Conservation (phyloP, 257 asterid species). For the Vinca minor region DNA sequence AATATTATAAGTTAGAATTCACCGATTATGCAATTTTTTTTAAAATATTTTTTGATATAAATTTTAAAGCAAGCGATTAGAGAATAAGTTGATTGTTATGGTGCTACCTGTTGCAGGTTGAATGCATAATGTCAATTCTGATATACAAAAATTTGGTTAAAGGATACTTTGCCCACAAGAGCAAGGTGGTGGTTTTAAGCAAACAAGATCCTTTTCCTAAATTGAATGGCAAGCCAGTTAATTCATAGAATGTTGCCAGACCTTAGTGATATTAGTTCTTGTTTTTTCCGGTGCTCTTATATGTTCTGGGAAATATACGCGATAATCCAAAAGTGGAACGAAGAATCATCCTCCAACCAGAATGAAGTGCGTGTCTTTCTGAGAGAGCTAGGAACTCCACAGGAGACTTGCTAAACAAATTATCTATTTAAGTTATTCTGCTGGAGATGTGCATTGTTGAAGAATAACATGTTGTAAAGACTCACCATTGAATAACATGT, state of each 20-base stretch:
- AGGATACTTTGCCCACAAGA: slow-evolving; percentile 97
- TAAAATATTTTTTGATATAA: too few relatives aligned
- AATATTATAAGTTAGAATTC: not conserved
- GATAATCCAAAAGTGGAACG: not conserved
- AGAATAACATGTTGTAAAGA: too few relatives aligned
- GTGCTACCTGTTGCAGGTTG: slow-evolving; percentile 54
- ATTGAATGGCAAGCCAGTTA: slow-evolving; percentile 74
- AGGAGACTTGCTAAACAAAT: too few relatives aligned
- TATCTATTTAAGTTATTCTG: too few relatives aligned
- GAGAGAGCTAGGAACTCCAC: too few relatives aligned
- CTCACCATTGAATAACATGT: too few relatives aligned
- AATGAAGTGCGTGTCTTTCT: too few relatives aligned
- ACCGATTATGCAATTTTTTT: too few relatives aligned
- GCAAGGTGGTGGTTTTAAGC: slow-evolving; percentile 86
- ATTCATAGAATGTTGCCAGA: slow-evolving; percentile 30
- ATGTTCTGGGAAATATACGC: not conserved
- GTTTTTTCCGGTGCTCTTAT: not conserved
- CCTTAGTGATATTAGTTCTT: not conserved
- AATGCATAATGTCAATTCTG: slow-evolving; percentile 81
- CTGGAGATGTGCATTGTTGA: too few relatives aligned
- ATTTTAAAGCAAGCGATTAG: too few relatives aligned
- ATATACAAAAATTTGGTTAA: slow-evolving; percentile 81
- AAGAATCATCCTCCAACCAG: not conserved
- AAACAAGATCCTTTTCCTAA: slow-evolving; percentile 95
- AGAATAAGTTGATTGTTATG: not conserved